These are phyloP conservation scores for Dactylellina cionopaga DNA, from an alignment of 2,329 filamentous ascomycete genomes.

Conservation along the genomic window DNA sequence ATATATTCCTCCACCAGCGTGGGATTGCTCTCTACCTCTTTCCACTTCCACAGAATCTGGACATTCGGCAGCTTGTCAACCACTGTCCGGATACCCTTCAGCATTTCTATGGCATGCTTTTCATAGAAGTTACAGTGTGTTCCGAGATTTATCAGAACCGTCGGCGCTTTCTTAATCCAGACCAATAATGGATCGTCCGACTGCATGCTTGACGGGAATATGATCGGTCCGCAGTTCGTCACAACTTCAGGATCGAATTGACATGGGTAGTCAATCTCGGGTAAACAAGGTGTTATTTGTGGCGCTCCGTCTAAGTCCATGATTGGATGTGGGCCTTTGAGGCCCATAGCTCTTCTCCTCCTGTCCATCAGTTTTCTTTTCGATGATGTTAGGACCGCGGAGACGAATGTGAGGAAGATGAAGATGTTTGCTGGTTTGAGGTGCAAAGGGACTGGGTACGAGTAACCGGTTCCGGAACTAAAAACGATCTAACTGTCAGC, in stretches of 20 bases:
- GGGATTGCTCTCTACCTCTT: constrained; percentile 7
- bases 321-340: constrained; percentile 43
- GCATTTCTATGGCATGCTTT: constrained; percentile 30
- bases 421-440: constrained; percentile 45
- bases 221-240: constrained; percentile 52
- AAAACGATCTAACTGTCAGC: not conserved
- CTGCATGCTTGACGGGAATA: constrained; percentile 46
- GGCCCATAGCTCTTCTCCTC: constrained; percentile 38
- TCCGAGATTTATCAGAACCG: constrained; percentile 54
- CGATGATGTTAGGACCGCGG: constrained; percentile 23
- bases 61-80: constrained; percentile 38
- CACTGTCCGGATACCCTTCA: constrained; percentile 37
- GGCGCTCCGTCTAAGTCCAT: constrained; percentile 39
- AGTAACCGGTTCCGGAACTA: constrained; percentile 48
- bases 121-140: constrained; percentile 50
- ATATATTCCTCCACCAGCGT: constrained; percentile 20
- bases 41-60: constrained; percentile 54
- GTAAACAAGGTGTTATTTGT: constrained; percentile 48
- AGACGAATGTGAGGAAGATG: constrained; percentile 38
- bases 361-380: constrained; percentile 43
- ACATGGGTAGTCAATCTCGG: constrained; percentile 52
- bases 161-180: constrained; percentile 51
- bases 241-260: constrained; percentile 36
- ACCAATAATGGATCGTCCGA: constrained; percentile 34
- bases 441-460: constrained; percentile 44